Conservation (phyloP, 768 basidiomycete genomes). For the Termitomyces sp. region DNA sequence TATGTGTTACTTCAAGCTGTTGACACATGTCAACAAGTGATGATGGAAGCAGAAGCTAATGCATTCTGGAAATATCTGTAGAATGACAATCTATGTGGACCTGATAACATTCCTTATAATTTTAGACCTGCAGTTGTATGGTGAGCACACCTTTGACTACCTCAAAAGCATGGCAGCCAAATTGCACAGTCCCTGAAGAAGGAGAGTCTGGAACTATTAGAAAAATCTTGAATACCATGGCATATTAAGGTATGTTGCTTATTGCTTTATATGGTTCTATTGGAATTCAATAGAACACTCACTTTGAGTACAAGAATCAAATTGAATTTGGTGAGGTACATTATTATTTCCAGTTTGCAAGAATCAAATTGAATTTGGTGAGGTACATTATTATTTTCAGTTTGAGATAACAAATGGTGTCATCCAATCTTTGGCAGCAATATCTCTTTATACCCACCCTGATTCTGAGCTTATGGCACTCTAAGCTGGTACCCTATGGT, state of each 20-base stretch:
- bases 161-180: constrained; percentile 17
- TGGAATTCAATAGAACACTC: neutral
- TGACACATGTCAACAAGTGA: constrained; percentile 11
- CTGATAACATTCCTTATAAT: neutral
- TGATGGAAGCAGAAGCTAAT: neutral
- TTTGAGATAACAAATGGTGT: neutral
- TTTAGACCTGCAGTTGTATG: constrained; percentile 10
- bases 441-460: constrained; percentile 10
- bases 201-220: neutral
- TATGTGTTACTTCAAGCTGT: constrained; percentile 18
- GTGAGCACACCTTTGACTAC: constrained; percentile 18
- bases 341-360: constrained; percentile 12
- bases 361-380: constrained; percentile 9
- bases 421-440: constrained; percentile 8
- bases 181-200: constrained; percentile 20
- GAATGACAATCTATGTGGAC: neutral
- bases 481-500: constrained; percentile 9
- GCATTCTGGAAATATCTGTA: constrained; percentile 1
- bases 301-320: constrained; percentile 6
- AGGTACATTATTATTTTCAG: constrained; percentile 15
- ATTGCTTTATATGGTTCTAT: neutral
- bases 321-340: constrained; percentile 14
- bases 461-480: constrained; percentile 4
- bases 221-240: neutral
- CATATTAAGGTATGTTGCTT: neutral